phyloP scores from a whole-genome alignment of 768 basidiomycete genomes.

The Imleria badia region DNA sequence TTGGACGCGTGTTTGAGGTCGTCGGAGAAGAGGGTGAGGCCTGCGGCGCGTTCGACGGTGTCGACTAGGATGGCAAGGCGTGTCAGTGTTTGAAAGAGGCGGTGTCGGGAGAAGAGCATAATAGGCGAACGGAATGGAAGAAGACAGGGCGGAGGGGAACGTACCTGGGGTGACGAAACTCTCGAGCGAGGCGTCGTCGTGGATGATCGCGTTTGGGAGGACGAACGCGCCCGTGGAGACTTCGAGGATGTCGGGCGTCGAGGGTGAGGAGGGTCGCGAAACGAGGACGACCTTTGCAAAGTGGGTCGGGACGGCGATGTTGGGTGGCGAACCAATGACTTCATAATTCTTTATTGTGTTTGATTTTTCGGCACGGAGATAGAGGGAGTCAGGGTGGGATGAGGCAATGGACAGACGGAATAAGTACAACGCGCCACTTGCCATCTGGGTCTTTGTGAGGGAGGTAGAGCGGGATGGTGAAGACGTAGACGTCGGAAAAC shows the following conservation, averaged over 20 bases:
- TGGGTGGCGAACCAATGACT: constrained; percentile 91
- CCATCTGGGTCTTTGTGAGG: constrained; percentile 84
- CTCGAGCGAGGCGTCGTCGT: constrained; percentile 78
- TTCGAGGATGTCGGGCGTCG: constrained; percentile 68
- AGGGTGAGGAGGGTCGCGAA: constrained; percentile 70
- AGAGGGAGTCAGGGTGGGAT: neutral
- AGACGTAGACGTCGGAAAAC: constrained; percentile 95
- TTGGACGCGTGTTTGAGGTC: constrained; percentile 70
- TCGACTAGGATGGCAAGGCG: constrained; percentile 63
- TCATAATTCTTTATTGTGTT: constrained; percentile 68
- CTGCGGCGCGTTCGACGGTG: constrained; percentile 86
- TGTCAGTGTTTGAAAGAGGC: neutral
- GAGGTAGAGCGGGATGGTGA: constrained; percentile 96
- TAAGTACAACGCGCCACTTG: constrained; percentile 91
- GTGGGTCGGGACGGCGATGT: constrained; percentile 92
- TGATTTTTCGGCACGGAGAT: neutral
- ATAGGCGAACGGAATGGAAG: too few relatives aligned
- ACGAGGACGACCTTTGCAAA: constrained; percentile 95
- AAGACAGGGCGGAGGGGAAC: neutral
- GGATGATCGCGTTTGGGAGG: constrained; percentile 90
- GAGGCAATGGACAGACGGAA: neutral
- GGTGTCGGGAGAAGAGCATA: neutral
- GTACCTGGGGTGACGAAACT: constrained; percentile 81
- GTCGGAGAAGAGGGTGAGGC: constrained; percentile 84
- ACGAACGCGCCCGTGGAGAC: constrained; percentile 92